Evolutionary conservation across 2,329 filamentous ascomycete genomes (phyloP).

Genomic region (Leptographium wingfieldii): DNA sequence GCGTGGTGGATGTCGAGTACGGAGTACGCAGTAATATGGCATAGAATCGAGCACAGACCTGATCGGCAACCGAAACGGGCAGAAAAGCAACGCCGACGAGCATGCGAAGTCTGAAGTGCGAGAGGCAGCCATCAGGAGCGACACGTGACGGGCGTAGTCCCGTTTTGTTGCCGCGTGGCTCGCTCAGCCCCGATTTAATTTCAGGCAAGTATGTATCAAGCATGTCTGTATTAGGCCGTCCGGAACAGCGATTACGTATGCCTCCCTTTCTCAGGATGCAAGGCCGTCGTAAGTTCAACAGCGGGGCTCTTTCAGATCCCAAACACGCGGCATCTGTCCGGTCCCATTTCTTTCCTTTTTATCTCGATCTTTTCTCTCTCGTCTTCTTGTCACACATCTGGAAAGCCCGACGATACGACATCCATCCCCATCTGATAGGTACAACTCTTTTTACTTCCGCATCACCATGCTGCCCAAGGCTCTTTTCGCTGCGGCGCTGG

Average conservation of each 20-base stretch:
- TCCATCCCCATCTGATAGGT: neutral
- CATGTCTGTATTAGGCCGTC: neutral
- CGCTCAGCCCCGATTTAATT: neutral
- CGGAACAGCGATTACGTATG: constrained; percentile 8
- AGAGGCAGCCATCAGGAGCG: neutral
- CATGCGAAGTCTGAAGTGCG: neutral
- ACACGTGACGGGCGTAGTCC: neutral
- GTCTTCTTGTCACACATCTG: neutral
- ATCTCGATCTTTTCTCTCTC: neutral
- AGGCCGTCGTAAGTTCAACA: neutral
- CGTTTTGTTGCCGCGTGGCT: neutral
- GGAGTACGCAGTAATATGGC: neutral
- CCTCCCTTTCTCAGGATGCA: neutral
- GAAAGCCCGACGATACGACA: neutral
- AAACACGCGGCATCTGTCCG: neutral
- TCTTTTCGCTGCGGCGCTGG: constrained; percentile 30
- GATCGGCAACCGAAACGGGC: constrained; percentile 6
- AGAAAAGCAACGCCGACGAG: neutral
- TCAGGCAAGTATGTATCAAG: neutral
- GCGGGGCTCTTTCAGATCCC: neutral
- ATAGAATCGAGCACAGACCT: neutral
- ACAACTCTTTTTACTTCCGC: neutral
- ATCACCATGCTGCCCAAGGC: constrained; percentile 26
- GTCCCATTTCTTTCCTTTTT: neutral
- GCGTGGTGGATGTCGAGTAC: neutral